Evolutionary conservation across 148 eudicot genomes (phyloP).

Genomic region (Camellia granthamiana): DNA sequence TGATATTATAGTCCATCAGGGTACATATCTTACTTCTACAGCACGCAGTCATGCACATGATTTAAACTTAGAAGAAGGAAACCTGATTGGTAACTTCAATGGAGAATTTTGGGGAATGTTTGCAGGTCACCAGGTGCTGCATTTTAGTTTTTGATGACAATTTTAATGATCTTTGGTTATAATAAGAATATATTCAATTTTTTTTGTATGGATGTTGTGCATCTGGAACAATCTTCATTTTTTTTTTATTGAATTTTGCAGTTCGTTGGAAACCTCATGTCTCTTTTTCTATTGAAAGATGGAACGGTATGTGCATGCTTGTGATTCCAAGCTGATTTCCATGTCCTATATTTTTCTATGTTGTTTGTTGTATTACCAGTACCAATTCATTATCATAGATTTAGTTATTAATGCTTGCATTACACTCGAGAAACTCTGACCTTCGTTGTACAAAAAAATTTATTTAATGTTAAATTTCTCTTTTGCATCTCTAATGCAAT

Average conservation of each 20-base stretch:
- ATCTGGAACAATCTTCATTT: constrained; percentile 4
- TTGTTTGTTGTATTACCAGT: neutral
- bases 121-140: constrained; percentile 76
- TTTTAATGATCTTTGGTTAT: neutral
- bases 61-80: constrained; percentile 70
- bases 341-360: neutral
- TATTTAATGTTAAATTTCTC: neutral
- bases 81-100: constrained; percentile 86
- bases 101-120: constrained; percentile 91
- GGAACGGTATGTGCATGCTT: constrained; percentile 49
- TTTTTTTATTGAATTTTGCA: constrained; percentile 34
- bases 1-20: constrained; percentile 45
- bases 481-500: neutral
- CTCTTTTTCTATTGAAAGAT: constrained; percentile 67
- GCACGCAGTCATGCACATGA: constrained; percentile 78
- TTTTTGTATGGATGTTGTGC: neutral
- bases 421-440: neutral
- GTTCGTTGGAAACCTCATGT: constrained; percentile 80
- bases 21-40: constrained; percentile 90
- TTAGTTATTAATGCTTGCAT: neutral
- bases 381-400: neutral
- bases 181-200: neutral
- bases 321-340: neutral
- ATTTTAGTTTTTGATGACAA: constrained; percentile 1
- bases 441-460: neutral